Percentiles rank a stretch among this genome's conserved stretches.
phyloP scores from a whole-genome alignment of 116 monocot species.

The Dioscorea cayenensis region DNA sequence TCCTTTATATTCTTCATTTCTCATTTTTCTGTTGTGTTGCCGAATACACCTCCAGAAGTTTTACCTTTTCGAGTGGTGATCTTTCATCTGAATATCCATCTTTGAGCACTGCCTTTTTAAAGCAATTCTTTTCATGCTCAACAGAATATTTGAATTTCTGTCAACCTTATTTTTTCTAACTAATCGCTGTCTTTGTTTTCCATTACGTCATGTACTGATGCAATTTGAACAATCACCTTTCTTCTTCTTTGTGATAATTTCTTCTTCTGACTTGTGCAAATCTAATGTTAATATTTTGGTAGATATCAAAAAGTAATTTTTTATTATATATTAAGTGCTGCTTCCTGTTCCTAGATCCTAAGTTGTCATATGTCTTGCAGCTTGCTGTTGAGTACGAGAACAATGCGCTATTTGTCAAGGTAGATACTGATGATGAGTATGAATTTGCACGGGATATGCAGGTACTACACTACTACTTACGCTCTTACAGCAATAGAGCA shows the following conservation, averaged over 20 bases:
- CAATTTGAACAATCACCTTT: no score
- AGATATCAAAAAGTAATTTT: no score
- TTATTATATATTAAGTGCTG: background rate
- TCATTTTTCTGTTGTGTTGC: background rate
- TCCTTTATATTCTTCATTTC: background rate
- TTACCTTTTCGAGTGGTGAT: background rate
- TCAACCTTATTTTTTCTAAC: no score
- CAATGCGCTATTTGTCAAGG: constrained; percentile 72
- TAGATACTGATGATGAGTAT: constrained; percentile 93
- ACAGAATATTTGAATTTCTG: no score
- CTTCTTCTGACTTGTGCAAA: no score
- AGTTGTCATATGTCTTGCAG: constrained; percentile 25
- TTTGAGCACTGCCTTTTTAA: no score
- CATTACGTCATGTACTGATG: no score
- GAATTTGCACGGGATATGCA: constrained; percentile 90
- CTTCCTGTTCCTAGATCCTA: background rate
- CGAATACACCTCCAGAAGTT: background rate
- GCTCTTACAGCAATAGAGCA: background rate
- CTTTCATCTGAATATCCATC: no score
- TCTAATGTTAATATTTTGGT: no score
- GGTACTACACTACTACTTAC: constrained; percentile 26
- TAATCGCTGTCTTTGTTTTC: no score
- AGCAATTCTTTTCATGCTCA: no score
- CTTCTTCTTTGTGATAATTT: no score
- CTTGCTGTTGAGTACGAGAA: constrained; percentile 81